Conservation (phyloP, 75 land plant genomes). For the Larix kaempferi region DNA sequence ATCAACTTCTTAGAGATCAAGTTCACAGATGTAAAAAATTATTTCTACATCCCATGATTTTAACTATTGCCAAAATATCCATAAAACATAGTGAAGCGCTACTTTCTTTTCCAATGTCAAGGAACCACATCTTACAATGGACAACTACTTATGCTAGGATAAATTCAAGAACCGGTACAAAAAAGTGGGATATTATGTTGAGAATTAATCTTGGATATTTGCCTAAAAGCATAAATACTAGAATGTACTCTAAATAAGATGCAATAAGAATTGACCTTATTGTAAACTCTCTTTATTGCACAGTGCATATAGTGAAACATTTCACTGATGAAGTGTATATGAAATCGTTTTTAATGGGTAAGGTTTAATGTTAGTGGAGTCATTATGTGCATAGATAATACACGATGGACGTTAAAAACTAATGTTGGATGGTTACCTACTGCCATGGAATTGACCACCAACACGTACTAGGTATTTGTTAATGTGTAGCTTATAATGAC, state of each 20-base stretch:
- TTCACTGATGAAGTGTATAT: not conserved
- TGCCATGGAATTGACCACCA: not conserved
- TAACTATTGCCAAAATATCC: not conserved
- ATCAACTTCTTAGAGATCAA: not conserved
- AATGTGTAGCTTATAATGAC: not conserved
- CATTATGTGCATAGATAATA: not conserved
- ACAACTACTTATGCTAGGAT: not conserved
- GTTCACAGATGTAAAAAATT: not conserved
- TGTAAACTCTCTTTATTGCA: not conserved
- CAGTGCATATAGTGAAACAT: not conserved
- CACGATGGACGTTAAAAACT: not conserved
- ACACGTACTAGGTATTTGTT: too few relatives aligned
- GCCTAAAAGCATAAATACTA: not conserved
- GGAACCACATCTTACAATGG: not conserved
- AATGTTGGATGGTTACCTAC: not conserved
- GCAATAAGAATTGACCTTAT: not conserved
- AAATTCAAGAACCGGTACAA: not conserved
- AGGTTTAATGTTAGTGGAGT: conserved; percentile 1
- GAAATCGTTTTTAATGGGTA: not conserved
- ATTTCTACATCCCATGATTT: not conserved
- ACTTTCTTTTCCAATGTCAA: not conserved
- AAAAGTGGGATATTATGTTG: not conserved
- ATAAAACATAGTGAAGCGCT: not conserved
- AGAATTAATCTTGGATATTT: not conserved
- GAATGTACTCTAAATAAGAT: not conserved